These are phyloP conservation scores for Plasmodium vinckei DNA, from an alignment of 169 alveolate genomes.

Conservation along the genomic window DNA sequence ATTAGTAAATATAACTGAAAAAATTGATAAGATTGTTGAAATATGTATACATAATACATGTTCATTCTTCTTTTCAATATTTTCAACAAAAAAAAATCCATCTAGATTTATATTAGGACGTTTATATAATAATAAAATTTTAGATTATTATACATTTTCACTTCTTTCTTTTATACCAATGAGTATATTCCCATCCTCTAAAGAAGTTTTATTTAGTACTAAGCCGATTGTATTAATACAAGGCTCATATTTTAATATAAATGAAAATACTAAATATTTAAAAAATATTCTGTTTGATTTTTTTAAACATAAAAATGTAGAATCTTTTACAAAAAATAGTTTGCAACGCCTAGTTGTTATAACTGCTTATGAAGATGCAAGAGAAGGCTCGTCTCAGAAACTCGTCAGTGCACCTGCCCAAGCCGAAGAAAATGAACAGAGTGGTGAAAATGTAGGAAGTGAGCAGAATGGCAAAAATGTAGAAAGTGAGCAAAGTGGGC, in stretches of 20 bases:
- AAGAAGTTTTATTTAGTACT: constrained; percentile 27
- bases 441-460: not conserved
- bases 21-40: constrained; percentile 22
- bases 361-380: constrained; percentile 8
- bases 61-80: constrained; percentile 38
- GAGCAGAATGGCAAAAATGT: too few relatives aligned
- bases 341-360: constrained; percentile 37
- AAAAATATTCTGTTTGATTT: constrained; percentile 39
- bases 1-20: constrained; percentile 12
- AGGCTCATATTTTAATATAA: constrained; percentile 34
- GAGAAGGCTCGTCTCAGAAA: not conserved
- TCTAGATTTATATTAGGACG: constrained; percentile 53
- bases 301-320: constrained; percentile 57
- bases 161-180: constrained; percentile 38
- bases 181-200: constrained; percentile 14
- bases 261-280: constrained; percentile 22
- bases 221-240: constrained; percentile 51
- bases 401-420: not conserved
- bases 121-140: constrained; percentile 27
- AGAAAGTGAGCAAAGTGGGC: not conserved
- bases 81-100: constrained; percentile 55
- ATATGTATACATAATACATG: constrained; percentile 56
- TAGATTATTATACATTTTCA: constrained; percentile 26
- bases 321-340: not conserved
- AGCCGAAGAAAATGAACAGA: too few relatives aligned